phyloP scores from a whole-genome alignment of 208 protist genomes.

The Kentomonas sorsogonicus region DNA sequence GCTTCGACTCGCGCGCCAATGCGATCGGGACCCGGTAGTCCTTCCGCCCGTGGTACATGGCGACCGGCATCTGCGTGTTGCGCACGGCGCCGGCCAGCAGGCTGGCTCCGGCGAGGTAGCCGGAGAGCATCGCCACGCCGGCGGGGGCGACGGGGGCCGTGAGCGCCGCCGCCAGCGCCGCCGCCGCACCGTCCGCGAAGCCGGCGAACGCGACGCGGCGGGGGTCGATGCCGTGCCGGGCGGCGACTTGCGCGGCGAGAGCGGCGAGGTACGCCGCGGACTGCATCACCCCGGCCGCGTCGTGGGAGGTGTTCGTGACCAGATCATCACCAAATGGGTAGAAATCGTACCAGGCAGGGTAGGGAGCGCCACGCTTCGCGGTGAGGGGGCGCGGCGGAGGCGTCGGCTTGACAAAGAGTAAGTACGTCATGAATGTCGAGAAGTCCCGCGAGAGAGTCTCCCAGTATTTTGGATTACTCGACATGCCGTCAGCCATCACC shows the following conservation, averaged over 20 bases:
- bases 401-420: conserved; percentile 90
- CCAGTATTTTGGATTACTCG: conserved; percentile 86
- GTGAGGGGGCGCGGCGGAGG: conserved; percentile 76
- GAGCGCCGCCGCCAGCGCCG: conserved; percentile 72
- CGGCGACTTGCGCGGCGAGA: conserved; percentile 41
- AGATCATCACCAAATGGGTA: too few species aligned
- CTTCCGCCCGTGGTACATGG: conserved; percentile 72
- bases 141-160: conserved; percentile 51
- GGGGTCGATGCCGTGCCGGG: conserved; percentile 48
- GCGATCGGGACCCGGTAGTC: conserved; percentile 71
- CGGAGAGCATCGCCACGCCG: conserved; percentile 67
- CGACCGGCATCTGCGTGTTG: conserved; percentile 28
- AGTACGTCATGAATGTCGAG: conserved; percentile 50
- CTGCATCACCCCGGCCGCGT: conserved; percentile 32
- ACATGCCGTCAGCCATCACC: conserved; percentile 88
- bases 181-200: conserved; percentile 88
- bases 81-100: conserved; percentile 39
- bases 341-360: conserved; percentile 94
- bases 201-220: conserved; percentile 85
- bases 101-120: conserved; percentile 56
- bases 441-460: conserved; percentile 61
- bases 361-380: conserved; percentile 78
- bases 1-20: conserved; percentile 36
- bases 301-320: too few species aligned
- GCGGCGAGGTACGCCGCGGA: conserved; percentile 73